Conservation (phyloP, 2,329 filamentous ascomycete genomes). For the Ophiobolus disseminans region DNA sequence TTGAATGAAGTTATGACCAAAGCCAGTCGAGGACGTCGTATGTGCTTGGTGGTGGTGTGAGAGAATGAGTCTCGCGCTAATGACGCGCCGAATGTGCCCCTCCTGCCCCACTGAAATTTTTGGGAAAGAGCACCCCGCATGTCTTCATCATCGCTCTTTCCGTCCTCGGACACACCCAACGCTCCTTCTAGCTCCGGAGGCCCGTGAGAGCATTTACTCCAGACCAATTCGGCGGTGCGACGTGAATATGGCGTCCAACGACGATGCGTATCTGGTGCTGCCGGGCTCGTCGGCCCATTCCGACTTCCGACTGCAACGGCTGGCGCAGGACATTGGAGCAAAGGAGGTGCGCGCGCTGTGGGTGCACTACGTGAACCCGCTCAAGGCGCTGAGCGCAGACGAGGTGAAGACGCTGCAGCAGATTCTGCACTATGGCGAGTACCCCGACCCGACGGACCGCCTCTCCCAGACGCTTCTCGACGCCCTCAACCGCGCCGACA, state of each 20-base stretch:
- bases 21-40: neutral
- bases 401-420: conserved; percentile 63
- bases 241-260: conserved; percentile 42
- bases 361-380: conserved; percentile 59
- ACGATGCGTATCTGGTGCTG: conserved; percentile 53
- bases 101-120: conserved; percentile 27
- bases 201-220: too few species aligned
- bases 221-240: conserved; percentile 16
- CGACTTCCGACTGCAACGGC: conserved; percentile 56
- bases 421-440: conserved; percentile 66
- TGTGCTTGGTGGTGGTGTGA: neutral
- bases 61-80: neutral
- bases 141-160: conserved; percentile 10
- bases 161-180: conserved; percentile 28
- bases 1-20: neutral
- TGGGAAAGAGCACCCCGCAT: conserved; percentile 13
- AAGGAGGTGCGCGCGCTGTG: conserved; percentile 57
- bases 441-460: conserved; percentile 54
- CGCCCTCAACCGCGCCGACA: conserved; percentile 56
- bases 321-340: conserved; percentile 56
- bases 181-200: too few species aligned
- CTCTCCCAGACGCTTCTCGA: conserved; percentile 56
- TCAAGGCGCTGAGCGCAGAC: conserved; percentile 47
- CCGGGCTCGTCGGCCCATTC: conserved; percentile 64
- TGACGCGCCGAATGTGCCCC: neutral